Evolutionary conservation across 208 protist genomes (phyloP), one percentile per base, ranked within the genome.

Genomic region (Leishmania mexicana): DNA sequence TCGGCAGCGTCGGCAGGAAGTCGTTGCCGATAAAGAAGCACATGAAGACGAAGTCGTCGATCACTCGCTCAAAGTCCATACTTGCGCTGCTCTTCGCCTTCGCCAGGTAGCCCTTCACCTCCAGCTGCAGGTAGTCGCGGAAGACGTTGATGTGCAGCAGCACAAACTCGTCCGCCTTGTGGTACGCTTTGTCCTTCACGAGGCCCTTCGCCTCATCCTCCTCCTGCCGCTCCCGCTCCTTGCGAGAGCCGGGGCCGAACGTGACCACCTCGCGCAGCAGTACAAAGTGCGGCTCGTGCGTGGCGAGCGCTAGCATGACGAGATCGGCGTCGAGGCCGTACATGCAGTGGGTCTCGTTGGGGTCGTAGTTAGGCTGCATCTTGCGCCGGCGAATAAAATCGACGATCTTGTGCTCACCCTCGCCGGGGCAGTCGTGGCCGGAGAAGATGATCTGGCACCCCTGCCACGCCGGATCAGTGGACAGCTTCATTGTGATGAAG

Each of bases 341-440:
- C 81, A 99, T 92, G 87, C 98, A 99, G 92, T 99, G 99, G 21
- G 92, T 93, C 80, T 94, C 94, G 88, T 99, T 97, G 11, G 98
- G 92, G 82, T 99, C 89, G 90, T 99, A 99, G 24, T 88, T 94
- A 1, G 93, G 92, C 84, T 95, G 83, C 83, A 92, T 91, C 90
- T 99, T 98, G 73, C 97, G 92, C 58, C 89, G 84, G 68, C 99
- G 95, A 81, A 99, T 99, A 87, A 99, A 99, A 71, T 99, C 97
- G 80, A 99, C 99, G 81, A 99, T 99, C 90, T 99, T 99, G 89
- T 99, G 99, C 92, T 99, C 99, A 40, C 99, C 99, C 93, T 99
- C 99, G 5, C 99, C 99, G 17, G 99, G 98, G 75, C 96, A 93
- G 76, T 98, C 90, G 77, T 99, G 95, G 67, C 96, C 98, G 45